phyloP scores from a whole-genome alignment of 1,284 basidiomycete species.

The Bjerkandera adusta region DNA sequence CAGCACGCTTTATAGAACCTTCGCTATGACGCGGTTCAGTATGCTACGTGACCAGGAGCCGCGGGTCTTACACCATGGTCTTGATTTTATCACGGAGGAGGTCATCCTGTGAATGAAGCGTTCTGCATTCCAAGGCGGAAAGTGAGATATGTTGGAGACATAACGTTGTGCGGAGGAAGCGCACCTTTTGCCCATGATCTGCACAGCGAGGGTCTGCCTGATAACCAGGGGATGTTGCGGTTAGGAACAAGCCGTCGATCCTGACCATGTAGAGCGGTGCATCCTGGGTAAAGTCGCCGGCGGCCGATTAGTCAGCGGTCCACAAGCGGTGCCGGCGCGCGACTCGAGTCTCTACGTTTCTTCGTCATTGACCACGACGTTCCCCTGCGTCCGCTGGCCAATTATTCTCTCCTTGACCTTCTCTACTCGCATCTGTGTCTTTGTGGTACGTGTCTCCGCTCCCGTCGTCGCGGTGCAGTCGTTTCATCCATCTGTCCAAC shows the following conservation, averaged over 20 bases:
- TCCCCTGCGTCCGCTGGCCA: constrained; percentile 11
- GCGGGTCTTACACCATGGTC: constrained; percentile 58
- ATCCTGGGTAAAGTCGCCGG: constrained; percentile 2
- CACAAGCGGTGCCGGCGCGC: constrained; percentile 6
- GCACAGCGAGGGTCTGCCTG: constrained; percentile 14
- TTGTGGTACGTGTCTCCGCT: background rate
- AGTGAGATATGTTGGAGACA: background rate
- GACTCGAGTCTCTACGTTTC: constrained; percentile 14
- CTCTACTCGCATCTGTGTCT: background rate
- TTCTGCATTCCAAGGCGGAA: constrained; percentile 40
- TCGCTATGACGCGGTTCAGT: constrained; percentile 38
- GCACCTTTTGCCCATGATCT: constrained; percentile 31
- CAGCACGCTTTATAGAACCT: constrained; percentile 61
- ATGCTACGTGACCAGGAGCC: constrained; percentile 4
- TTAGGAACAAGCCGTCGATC: too few species aligned
- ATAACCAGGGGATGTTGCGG: background rate
- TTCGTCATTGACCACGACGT: constrained; percentile 23
- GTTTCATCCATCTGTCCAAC: background rate
- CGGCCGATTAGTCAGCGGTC: constrained; percentile 3
- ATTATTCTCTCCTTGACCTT: constrained; percentile 4
- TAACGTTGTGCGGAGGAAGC: constrained; percentile 9
- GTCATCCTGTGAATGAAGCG: constrained; percentile 63
- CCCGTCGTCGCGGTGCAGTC: background rate
- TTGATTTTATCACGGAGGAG: constrained; percentile 68
- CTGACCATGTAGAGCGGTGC: too few species aligned